Evolutionary conservation across 2,329 filamentous ascomycete genomes (phyloP).

Genomic region (Ceratocystis lukuohia): DNA sequence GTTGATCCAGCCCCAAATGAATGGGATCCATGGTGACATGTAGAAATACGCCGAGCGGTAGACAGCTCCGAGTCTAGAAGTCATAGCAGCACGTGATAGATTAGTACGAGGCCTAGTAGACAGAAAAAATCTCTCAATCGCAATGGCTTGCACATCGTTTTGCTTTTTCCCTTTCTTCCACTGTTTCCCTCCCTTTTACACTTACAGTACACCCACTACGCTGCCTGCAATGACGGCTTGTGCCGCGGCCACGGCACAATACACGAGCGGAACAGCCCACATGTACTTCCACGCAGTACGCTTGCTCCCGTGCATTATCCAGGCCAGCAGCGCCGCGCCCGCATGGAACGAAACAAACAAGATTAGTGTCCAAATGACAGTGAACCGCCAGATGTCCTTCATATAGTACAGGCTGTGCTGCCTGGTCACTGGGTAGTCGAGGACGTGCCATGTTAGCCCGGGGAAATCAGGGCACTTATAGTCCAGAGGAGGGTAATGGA

Average conservation of each 20-base stretch:
- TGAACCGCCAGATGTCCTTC: slow-evolving; percentile 74
- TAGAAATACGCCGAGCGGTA: slow-evolving; percentile 72
- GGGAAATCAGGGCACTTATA: slow-evolving; percentile 65
- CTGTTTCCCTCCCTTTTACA: slow-evolving; percentile 16
- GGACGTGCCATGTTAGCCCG: slow-evolving; percentile 60
- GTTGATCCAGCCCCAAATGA: slow-evolving; percentile 77
- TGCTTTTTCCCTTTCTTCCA: not conserved
- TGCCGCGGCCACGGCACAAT: slow-evolving; percentile 55
- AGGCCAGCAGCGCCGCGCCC: slow-evolving; percentile 55
- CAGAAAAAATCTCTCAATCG: too few species aligned
- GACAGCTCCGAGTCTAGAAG: slow-evolving; percentile 55
- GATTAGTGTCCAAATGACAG: slow-evolving; percentile 72
- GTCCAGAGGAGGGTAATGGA: slow-evolving; percentile 29
- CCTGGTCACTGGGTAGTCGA: slow-evolving; percentile 33
- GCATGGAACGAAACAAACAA: slow-evolving; percentile 65
- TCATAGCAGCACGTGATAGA: not conserved
- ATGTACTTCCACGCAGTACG: slow-evolving; percentile 46
- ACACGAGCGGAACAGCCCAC: slow-evolving; percentile 60
- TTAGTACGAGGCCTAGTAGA: not conserved
- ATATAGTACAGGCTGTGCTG: slow-evolving; percentile 55
- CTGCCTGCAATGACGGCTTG: slow-evolving; percentile 72
- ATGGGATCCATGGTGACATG: slow-evolving; percentile 91
- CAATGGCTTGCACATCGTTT: too few species aligned
- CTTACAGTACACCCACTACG: slow-evolving; percentile 67
- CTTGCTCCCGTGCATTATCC: slow-evolving; percentile 54